Base-by-base conservation (phyloP, 108 stramenopile species). In the Pseudonitzschia multiseries region DNA sequence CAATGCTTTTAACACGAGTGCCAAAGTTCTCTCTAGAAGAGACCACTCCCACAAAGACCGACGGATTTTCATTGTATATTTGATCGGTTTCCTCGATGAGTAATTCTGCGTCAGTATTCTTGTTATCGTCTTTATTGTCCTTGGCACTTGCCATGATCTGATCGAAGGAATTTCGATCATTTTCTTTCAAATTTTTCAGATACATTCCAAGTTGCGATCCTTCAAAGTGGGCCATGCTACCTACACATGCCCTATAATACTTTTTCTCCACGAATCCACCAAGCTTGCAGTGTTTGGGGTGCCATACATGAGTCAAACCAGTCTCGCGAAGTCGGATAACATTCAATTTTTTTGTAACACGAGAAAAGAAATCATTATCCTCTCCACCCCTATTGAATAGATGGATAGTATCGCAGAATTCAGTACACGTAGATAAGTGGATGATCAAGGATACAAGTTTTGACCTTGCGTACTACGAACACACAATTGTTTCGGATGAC, bases 161-260 rank as follows among this genome's bases (percentile, higher is more conserved):
- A 33, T 76, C 48, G 22, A 76, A 62, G 6, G 53, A 18, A 20
- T 6, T 24, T 33, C 17, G 28, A 63, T 76, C 57, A 20, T 68
- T 29, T 21, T 59, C 57, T 32, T 56, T 51, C 18, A 76, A 43
- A 33, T 54, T 27, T 27, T 57, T 59, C 14, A 76, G 75, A 27
- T 69, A 63, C 67, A 69, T 43, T 50, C 75, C 75, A 33, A 76
- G 44, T 32, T 68, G 68, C 22, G 75, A 76, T 69, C 75, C 75
- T 61, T 76, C 68, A 4, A 54, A 31, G 41, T 69, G 67, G 9
- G 60, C 68, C 68, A 57, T 76, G 32, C 65, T 66, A 24, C 68
- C 75, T 6, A 74, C 28, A 57, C 73, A 65, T 48, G 43, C 66
- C n/a, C 8, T 12, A 41, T 40, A 67, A 44, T 48, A 67, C 22